phyloP scores from a whole-genome alignment of 108 stramenopile species.

The Fragilaria crotonensis region DNA sequence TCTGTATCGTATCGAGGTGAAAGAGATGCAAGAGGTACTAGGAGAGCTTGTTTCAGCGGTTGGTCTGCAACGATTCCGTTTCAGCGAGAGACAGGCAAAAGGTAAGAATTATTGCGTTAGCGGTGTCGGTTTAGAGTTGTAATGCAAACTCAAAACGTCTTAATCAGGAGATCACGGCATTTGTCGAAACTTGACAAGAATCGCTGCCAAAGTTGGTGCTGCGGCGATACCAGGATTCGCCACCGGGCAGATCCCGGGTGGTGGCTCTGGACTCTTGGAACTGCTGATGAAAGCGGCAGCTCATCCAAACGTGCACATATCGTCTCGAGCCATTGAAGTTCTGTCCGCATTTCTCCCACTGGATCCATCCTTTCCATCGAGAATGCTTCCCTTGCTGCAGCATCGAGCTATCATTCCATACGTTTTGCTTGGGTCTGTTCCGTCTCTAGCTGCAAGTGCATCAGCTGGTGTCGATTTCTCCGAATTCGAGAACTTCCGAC shows the following conservation, averaged over 20 bases:
- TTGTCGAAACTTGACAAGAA: conserved; percentile 42
- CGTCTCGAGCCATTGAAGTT: conserved; percentile 49
- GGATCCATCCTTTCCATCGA: conserved; percentile 30
- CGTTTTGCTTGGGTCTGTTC: conserved; percentile 11
- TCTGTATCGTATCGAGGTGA: conserved; percentile 38
- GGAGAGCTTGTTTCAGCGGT: conserved; percentile 55
- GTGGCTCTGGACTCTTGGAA: conserved; percentile 38
- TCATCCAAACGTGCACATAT: conserved; percentile 58
- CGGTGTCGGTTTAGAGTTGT: neutral
- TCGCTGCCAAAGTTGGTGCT: conserved; percentile 22
- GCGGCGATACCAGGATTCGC: conserved; percentile 24
- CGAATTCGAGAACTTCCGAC: conserved; percentile 53
- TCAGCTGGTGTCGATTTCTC: conserved; percentile 30
- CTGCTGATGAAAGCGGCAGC: conserved; percentile 55
- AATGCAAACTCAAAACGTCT: neutral
- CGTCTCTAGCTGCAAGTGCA: conserved; percentile 16
- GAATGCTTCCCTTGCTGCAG: conserved; percentile 61
- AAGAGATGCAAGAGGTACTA: conserved; percentile 41
- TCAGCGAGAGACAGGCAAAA: conserved; percentile 40
- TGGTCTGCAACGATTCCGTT: conserved; percentile 66
- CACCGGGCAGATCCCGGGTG: conserved; percentile 12
- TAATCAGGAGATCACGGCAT: conserved; percentile 24
- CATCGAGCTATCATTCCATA: conserved; percentile 67
- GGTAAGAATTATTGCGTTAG: conserved; percentile 39
- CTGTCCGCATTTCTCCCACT: conserved; percentile 24